A percentile compares a stretch with the other conserved stretches of the same genome.
These are phyloP conservation scores for Populus hybrid DNA, from an alignment of 441 rosid species.

Conservation along the genomic window DNA sequence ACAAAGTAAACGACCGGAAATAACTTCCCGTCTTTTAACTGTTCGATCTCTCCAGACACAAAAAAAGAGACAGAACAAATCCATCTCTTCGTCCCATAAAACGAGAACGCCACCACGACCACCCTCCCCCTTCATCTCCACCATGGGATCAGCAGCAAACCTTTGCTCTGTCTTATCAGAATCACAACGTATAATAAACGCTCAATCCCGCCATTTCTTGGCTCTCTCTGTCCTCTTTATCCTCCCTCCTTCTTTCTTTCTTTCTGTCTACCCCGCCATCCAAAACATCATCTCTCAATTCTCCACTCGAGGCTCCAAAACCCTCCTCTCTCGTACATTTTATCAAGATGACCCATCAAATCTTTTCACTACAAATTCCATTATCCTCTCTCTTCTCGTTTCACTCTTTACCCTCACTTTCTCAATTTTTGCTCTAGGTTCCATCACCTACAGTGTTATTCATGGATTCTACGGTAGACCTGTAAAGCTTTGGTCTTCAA, in stretches of 20 bases:
- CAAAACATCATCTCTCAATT: conserved; percentile 32
- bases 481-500: conserved; percentile 50
- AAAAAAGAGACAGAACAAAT: neutral
- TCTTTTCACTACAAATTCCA: conserved; percentile 3
- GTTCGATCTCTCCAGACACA: neutral
- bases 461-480: conserved; percentile 84
- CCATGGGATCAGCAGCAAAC: conserved; percentile 14
- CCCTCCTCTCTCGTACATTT: conserved; percentile 23
- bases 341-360: neutral
- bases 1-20: too few species aligned
- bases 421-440: conserved; percentile 48
- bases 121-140: neutral
- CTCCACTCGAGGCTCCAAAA: conserved; percentile 20
- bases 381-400: conserved; percentile 25
- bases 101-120: neutral
- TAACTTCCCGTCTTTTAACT: neutral
- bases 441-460: conserved; percentile 60
- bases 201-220: conserved; percentile 83
- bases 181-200: conserved; percentile 56
- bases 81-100: too few species aligned
- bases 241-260: conserved; percentile 57
- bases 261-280: conserved; percentile 49
- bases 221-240: conserved; percentile 76
- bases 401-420: conserved; percentile 29
- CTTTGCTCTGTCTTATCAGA: conserved; percentile 40